phyloP scores from a whole-genome alignment of 768 basidiomycete genomes.

The Rhizopogon roseolus region DNA sequence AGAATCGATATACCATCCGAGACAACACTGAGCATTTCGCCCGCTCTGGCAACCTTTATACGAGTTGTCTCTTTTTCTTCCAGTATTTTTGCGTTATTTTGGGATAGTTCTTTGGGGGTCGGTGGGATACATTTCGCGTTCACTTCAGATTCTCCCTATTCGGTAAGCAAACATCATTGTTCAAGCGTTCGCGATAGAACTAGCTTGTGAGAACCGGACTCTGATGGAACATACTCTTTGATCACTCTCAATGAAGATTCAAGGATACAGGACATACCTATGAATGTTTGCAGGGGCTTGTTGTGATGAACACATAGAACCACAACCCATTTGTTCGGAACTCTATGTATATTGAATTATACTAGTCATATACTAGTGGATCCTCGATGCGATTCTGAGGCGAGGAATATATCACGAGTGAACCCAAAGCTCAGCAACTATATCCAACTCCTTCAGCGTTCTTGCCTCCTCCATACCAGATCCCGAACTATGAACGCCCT shows the following conservation, averaged over 20 bases:
- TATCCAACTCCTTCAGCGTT: slow-evolving; percentile 65
- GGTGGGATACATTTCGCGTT: slow-evolving; percentile 34
- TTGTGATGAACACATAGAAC: too few relatives aligned
- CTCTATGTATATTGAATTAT: too few relatives aligned
- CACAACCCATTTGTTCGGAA: too few relatives aligned
- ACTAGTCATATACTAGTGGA: background rate
- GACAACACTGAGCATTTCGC: slow-evolving; percentile 48
- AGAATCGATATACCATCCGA: slow-evolving; percentile 48
- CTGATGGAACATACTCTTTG: too few relatives aligned
- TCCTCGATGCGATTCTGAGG: background rate
- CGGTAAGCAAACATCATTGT: too few relatives aligned
- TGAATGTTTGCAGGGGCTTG: too few relatives aligned
- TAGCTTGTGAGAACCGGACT: too few relatives aligned
- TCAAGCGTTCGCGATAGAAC: too few relatives aligned
- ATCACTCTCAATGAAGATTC: too few relatives aligned
- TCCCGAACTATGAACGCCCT: slow-evolving; percentile 8
- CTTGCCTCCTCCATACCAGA: slow-evolving; percentile 32
- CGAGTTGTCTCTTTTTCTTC: slow-evolving; percentile 33
- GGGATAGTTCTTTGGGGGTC: slow-evolving; percentile 25
- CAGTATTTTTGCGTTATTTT: slow-evolving; percentile 28
- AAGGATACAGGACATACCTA: too few relatives aligned
- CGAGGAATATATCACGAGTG: slow-evolving; percentile 19
- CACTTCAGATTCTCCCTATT: too few relatives aligned
- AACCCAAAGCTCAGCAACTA: slow-evolving; percentile 71
- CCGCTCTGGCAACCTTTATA: slow-evolving; percentile 50